Percentiles rank a stretch among this genome's conserved stretches.
Conservation (phyloP, 805 yeast genomes). For the Teunomyces funiuensis region DNA sequence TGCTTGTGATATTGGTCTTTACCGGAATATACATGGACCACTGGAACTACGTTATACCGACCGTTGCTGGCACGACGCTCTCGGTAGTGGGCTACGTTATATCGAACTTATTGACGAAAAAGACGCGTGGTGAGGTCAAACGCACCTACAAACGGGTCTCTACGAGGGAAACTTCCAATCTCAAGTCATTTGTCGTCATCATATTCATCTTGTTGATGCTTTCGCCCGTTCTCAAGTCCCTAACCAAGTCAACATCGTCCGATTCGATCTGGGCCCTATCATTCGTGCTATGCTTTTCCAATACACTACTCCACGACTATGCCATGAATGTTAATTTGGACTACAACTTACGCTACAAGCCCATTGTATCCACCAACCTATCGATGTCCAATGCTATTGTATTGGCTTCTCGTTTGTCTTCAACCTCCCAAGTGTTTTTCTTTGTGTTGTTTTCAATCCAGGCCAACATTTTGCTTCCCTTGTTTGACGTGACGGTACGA, state of each 20-base stretch:
- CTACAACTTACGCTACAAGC: constrained; percentile 30
- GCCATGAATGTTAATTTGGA: constrained; percentile 44
- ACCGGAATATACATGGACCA: constrained; percentile 51
- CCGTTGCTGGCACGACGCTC: constrained; percentile 24
- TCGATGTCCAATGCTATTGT: constrained; percentile 86
- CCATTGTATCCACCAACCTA: constrained; percentile 74
- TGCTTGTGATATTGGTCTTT: constrained; percentile 68
- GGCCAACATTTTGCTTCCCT: constrained; percentile 69
- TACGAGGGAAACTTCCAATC: constrained; percentile 12
- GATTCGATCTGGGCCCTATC: constrained; percentile 95
- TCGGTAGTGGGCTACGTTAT: constrained; percentile 34
- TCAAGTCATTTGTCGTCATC: constrained; percentile 70
- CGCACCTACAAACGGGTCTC: constrained; percentile 12
- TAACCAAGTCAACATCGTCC: constrained; percentile 84
- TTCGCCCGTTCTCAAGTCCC: constrained; percentile 86
- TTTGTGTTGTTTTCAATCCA: constrained; percentile 76
- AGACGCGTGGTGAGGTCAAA: background rate
- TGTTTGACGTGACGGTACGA: constrained; percentile 62
- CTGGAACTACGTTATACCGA: constrained; percentile 52
- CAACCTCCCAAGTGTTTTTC: constrained; percentile 77
- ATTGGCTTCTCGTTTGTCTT: constrained; percentile 78
- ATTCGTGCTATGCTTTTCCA: constrained; percentile 71
- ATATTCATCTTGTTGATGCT: constrained; percentile 70
- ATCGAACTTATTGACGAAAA: background rate
- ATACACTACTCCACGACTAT: constrained; percentile 68